phyloP scores from a whole-genome alignment of 345 rosid species.

The Populus nigra region DNA sequence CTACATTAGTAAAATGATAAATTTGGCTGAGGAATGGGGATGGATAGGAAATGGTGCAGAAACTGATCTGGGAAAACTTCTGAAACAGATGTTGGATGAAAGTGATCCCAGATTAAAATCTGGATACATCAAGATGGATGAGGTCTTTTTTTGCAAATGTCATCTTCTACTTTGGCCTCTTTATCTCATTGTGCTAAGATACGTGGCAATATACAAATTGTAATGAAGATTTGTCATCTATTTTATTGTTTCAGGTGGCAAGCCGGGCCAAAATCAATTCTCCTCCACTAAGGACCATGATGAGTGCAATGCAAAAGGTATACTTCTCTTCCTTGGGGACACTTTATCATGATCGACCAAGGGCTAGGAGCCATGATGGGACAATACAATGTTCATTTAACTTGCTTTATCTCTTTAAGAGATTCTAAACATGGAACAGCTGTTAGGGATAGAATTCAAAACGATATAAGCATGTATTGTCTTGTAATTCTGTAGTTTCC shows the following conservation, averaged over 20 bases:
- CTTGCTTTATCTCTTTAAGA: background rate
- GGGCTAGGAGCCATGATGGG: background rate
- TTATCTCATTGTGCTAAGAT: background rate
- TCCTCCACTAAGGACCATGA: slow-evolving; percentile 63
- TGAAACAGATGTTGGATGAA: slow-evolving; percentile 70
- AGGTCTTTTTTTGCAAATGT: slow-evolving; percentile 37
- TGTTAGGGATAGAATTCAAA: too few relatives aligned
- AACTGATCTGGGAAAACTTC: slow-evolving; percentile 63
- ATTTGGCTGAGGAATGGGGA: slow-evolving; percentile 66
- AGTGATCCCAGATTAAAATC: slow-evolving; percentile 71
- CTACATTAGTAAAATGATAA: slow-evolving; percentile 60
- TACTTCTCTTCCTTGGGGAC: background rate
- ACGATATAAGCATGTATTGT: too few relatives aligned
- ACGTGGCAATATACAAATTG: background rate
- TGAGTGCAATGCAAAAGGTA: slow-evolving; percentile 54
- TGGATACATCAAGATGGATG: slow-evolving; percentile 83
- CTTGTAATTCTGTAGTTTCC: background rate
- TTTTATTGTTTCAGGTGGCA: slow-evolving; percentile 51
- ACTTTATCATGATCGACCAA: background rate
- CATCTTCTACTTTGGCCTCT: background rate
- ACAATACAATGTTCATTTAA: background rate
- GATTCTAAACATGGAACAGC: background rate
- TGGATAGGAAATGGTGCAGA: slow-evolving; percentile 59
- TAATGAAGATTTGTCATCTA: background rate
- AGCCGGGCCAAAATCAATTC: slow-evolving; percentile 75